phyloP scores from a whole-genome alignment of 345 rosid species.

The Gossypium arboreum region DNA sequence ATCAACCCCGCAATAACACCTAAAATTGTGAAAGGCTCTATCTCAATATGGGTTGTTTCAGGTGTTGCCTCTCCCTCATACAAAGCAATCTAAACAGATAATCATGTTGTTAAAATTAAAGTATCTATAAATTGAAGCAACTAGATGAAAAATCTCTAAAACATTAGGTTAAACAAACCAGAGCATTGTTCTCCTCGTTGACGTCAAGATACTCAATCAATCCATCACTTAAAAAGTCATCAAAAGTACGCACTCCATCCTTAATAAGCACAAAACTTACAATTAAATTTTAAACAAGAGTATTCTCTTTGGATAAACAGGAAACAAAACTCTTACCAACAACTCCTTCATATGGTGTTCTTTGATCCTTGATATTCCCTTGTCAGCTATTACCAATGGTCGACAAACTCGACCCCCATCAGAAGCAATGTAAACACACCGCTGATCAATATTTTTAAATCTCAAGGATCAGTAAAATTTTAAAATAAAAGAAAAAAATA shows the following conservation, averaged over 20 bases:
- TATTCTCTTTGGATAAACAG: conserved; percentile 11
- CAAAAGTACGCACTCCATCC: conserved; percentile 87
- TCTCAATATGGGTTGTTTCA: conserved; percentile 88
- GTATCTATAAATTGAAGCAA: conserved; percentile 7
- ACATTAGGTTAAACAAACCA: conserved; percentile 49
- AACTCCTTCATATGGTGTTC: conserved; percentile 88
- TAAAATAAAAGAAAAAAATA: neutral
- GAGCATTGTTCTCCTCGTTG: conserved; percentile 93
- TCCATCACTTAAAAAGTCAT: conserved; percentile 88
- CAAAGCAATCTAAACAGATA: conserved; percentile 70
- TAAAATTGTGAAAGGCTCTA: conserved; percentile 93
- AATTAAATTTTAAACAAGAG: conserved; percentile 21
- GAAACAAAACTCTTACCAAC: conserved; percentile 44
- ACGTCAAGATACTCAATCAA: conserved; percentile 94
- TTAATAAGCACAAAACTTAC: conserved; percentile 23
- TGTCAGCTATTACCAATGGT: conserved; percentile 93
- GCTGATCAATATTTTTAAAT: conserved; percentile 38
- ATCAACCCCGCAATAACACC: conserved; percentile 95
- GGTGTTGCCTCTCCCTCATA: conserved; percentile 73
- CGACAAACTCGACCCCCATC: conserved; percentile 99
- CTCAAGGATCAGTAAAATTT: conserved; percentile 6
- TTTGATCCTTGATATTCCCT: conserved; percentile 85
- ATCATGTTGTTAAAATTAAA: conserved; percentile 13
- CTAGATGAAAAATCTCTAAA: neutral
- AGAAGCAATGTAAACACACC: conserved; percentile 86